phyloP scores from a whole-genome alignment of 306 rosid genomes.

The Trifolium subterraneum region DNA sequence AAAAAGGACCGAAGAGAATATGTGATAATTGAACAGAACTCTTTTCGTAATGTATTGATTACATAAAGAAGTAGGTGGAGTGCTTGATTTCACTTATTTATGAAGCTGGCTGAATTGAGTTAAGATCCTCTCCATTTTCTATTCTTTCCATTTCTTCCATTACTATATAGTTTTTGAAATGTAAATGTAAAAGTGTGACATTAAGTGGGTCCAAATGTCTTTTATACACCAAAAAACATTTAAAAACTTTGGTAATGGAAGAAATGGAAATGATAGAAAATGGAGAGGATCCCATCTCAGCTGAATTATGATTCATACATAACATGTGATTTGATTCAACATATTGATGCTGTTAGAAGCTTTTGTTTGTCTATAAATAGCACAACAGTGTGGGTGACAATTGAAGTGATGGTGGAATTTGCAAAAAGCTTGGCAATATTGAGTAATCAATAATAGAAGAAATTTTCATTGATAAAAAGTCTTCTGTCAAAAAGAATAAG shows the following conservation, averaged over 20 bases:
- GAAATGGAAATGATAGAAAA: too few relatives aligned
- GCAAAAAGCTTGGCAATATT: background rate
- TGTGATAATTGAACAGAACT: background rate
- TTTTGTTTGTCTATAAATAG: conserved; percentile 11
- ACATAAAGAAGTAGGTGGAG: background rate
- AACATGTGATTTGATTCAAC: conserved; percentile 18
- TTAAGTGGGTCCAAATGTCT: too few relatives aligned
- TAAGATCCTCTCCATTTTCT: too few relatives aligned
- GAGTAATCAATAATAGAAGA: background rate
- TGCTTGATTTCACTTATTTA: background rate
- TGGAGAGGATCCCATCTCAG: too few relatives aligned
- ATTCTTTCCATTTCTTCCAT: too few relatives aligned
- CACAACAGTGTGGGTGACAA: conserved; percentile 21
- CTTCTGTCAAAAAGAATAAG: background rate
- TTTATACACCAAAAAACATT: too few relatives aligned
- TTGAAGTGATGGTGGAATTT: conserved; percentile 18
- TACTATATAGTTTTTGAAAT: too few relatives aligned
- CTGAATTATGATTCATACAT: background rate
- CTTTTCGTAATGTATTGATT: background rate
- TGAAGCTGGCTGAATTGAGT: background rate
- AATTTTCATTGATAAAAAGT: background rate
- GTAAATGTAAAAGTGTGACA: too few relatives aligned
- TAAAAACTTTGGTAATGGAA: too few relatives aligned
- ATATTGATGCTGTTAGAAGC: conserved; percentile 31
- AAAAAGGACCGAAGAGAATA: background rate